Base-by-base conservation (phyloP, 805 yeast species). In the Candida khao-thaluensis region DNA sequence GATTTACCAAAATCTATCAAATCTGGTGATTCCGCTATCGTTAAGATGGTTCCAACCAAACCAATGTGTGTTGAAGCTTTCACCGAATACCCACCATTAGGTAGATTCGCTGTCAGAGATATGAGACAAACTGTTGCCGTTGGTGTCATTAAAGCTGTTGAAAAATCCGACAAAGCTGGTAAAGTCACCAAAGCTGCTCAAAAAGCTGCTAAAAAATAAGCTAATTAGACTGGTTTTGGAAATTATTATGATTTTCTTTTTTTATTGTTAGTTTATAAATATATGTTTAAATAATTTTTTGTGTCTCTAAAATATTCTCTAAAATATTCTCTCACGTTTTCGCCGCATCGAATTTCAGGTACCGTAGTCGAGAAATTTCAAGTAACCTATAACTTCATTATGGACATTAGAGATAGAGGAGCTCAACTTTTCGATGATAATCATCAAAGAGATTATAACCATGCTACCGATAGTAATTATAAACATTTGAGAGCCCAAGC, bases 121-220 rank as follows among this genome's bases (percentile, higher is more conserved):
- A 89, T 89, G 97, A 86, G 97, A 85, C 96, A 89, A 79, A 90
- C 97, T 62, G 97, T 90, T 64, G 97, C 97, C 71, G 97, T 90
- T 70, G 97, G 97, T 86, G 96, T 90, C 69, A 85, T 91, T 85
- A 91, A 91, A 83, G 56, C 70, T 50, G 72, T 67, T 44, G 73
- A 62, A 52, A 67, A 67, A 61, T 53, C 72, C 38, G 73, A 67
- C 62, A 67, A 67, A 63, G 71, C 72, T 45, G 73, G 72, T 64
- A 67, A 67, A 62, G 72, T 67, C 47, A 67, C 73, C 67, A 67
- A 66, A 64, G 71, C 72, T 56, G 73, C 73, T 51, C 61, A 52
- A 46, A 67, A 67, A 62, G 73, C 73, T 56, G 68, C 66, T 59
- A 67, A 67, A 65, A 67, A 67, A 60, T 67, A 67, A 66, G 55